Percentiles rank a stretch among this genome's conserved stretches.
These are phyloP conservation scores for Houttuynia cordata DNA, from an alignment of 164 flowering plant species.

Conservation along the genomic window DNA sequence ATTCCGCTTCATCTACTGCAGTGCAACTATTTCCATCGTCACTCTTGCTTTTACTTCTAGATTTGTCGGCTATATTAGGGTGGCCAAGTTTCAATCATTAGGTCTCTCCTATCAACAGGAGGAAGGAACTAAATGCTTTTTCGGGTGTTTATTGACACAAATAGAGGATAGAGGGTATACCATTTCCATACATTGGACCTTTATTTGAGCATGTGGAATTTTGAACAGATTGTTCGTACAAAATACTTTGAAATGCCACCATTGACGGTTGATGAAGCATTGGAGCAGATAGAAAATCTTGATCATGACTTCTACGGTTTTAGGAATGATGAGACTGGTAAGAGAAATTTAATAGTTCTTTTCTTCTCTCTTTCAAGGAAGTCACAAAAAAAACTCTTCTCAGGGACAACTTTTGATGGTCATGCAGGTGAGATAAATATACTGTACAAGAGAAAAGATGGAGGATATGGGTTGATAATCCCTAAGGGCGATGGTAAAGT, in stretches of 20 bases:
- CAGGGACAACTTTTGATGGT: neutral
- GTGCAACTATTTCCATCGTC: too few species aligned
- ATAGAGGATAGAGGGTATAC: neutral
- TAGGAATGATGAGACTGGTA: constrained; percentile 89
- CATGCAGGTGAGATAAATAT: constrained; percentile 76
- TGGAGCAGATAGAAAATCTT: constrained; percentile 77
- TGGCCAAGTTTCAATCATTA: too few species aligned
- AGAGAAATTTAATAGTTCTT: neutral
- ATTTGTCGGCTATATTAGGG: too few species aligned
- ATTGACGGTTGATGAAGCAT: constrained; percentile 63
- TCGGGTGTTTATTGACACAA: too few species aligned
- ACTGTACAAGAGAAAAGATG: constrained; percentile 68
- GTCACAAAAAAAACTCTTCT: neutral
- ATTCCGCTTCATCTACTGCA: too few species aligned
- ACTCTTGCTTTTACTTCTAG: too few species aligned
- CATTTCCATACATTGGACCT: too few species aligned
- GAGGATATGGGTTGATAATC: constrained; percentile 89
- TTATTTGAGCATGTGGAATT: too few species aligned
- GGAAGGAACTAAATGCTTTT: too few species aligned
- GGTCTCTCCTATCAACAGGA: too few species aligned
- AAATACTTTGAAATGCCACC: constrained; percentile 97
- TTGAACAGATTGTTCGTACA: constrained; percentile 71
- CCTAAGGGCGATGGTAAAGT: constrained; percentile 60
- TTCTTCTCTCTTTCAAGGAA: neutral
- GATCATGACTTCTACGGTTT: constrained; percentile 91